Evolutionary conservation across 495 filamentous ascomycete species (phyloP).

Genomic region (Eremomyces bilateralis): DNA sequence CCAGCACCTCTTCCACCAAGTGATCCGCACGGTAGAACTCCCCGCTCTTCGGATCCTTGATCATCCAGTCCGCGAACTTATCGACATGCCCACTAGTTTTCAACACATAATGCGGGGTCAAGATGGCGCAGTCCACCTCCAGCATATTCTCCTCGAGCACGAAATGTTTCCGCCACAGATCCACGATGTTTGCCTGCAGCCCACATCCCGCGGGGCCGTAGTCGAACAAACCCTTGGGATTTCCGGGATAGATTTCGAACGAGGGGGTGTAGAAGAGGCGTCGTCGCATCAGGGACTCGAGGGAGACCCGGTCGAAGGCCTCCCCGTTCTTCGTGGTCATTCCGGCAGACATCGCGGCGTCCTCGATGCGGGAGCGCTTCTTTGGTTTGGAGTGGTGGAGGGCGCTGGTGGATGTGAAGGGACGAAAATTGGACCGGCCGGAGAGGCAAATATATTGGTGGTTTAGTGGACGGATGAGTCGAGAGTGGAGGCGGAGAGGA

Average conservation of each 20-base stretch:
- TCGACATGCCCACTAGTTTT: constrained; percentile 96
- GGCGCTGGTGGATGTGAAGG: too few species aligned
- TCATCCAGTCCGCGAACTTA: constrained; percentile 98
- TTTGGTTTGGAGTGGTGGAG: too few species aligned
- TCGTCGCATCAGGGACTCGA: constrained; percentile 70
- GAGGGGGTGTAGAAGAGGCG: constrained; percentile 80
- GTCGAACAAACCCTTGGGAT: constrained; percentile 21
- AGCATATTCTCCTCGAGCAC: constrained; percentile 26
- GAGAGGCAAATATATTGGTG: not conserved
- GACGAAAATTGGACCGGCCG: too few species aligned
- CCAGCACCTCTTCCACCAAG: constrained; percentile 81
- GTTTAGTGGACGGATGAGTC: not conserved
- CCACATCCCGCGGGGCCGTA: constrained; percentile 24
- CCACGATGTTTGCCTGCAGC: constrained; percentile 54
- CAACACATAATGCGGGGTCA: constrained; percentile 59
- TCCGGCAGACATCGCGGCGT: constrained; percentile 18
- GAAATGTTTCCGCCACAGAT: constrained; percentile 60
- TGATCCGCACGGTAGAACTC: constrained; percentile 94
- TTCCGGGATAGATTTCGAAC: constrained; percentile 70
- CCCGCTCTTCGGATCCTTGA: constrained; percentile 92
- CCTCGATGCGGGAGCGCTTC: too few species aligned
- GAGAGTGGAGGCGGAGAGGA: too few species aligned
- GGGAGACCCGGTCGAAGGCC: constrained; percentile 54
- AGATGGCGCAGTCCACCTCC: constrained; percentile 23
- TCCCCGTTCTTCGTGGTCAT: constrained; percentile 66